These are phyloP conservation scores for Russula emetica DNA, from an alignment of 768 basidiomycete genomes.

Conservation along the genomic window DNA sequence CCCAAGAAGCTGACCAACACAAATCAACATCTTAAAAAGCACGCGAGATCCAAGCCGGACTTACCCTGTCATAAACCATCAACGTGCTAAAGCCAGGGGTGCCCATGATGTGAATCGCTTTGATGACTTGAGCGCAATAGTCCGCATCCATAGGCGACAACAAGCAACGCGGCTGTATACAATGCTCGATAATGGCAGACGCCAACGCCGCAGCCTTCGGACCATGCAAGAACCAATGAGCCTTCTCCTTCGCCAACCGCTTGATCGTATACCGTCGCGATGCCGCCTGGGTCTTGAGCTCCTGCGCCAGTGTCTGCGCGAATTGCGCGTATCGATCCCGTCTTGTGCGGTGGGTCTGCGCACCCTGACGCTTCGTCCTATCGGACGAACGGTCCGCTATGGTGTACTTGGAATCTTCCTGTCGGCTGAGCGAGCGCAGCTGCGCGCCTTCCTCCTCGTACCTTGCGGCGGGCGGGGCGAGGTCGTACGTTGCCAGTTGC, in stretches of 20 bases:
- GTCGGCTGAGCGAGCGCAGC: slow-evolving; percentile 56
- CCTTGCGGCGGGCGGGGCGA: slow-evolving; percentile 66
- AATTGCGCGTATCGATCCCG: slow-evolving; percentile 66
- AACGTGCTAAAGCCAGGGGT: slow-evolving; percentile 86
- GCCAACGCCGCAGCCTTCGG: slow-evolving; percentile 50
- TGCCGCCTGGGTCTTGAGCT: slow-evolving; percentile 71
- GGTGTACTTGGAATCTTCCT: slow-evolving; percentile 61
- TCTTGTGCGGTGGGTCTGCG: slow-evolving; percentile 52
- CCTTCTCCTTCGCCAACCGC: slow-evolving; percentile 71
- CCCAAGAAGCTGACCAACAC: slow-evolving; percentile 61
- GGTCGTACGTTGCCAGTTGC: slow-evolving; percentile 91
- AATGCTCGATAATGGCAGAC: slow-evolving; percentile 75
- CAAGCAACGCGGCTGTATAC: slow-evolving; percentile 86
- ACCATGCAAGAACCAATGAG: slow-evolving; percentile 73
- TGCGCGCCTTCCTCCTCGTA: slow-evolving; percentile 76
- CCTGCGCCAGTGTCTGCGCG: slow-evolving; percentile 55
- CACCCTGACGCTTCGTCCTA: slow-evolving; percentile 53
- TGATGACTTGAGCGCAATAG: slow-evolving; percentile 88
- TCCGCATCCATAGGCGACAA: slow-evolving; percentile 98
- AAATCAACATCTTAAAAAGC: not conserved
- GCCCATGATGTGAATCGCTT: slow-evolving; percentile 80
- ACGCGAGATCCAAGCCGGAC: slow-evolving; percentile 35
- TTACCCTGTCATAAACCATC: slow-evolving; percentile 64
- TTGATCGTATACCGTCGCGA: slow-evolving; percentile 72
- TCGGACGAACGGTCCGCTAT: slow-evolving; percentile 71